Conservation (phyloP, 768 basidiomycete genomes). For the Mycena chlorophos region DNA sequence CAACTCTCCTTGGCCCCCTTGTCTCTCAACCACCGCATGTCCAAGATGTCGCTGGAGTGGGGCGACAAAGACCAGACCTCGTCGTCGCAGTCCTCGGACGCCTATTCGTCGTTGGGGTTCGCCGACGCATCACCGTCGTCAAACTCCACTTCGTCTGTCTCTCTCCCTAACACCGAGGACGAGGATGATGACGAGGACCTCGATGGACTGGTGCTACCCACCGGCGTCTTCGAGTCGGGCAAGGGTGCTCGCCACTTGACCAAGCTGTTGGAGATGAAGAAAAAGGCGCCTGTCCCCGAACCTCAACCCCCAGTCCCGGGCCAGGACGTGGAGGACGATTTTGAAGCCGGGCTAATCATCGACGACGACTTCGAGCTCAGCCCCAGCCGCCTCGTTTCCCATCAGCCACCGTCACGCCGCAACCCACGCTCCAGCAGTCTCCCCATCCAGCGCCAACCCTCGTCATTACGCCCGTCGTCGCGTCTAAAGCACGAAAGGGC, state of each 20-base stretch:
- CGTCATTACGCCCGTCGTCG: conserved; percentile 63
- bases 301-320: conserved; percentile 48
- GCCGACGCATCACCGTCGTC: conserved; percentile 71
- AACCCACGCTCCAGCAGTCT: conserved; percentile 57
- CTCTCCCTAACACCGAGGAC: conserved; percentile 71
- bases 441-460: conserved; percentile 47
- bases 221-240: conserved; percentile 72
- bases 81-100: conserved; percentile 86
- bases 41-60: conserved; percentile 85
- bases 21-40: conserved; percentile 72
- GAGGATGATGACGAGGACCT: conserved; percentile 71
- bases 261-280: conserved; percentile 54
- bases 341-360: conserved; percentile 82
- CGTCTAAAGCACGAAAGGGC: conserved; percentile 62
- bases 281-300: conserved; percentile 47
- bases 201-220: conserved; percentile 79
- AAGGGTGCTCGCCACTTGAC: conserved; percentile 54
- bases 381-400: conserved; percentile 67
- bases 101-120: conserved; percentile 78
- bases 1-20: conserved; percentile 79
- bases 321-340: conserved; percentile 79
- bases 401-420: conserved; percentile 44
- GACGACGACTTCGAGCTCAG: conserved; percentile 82
- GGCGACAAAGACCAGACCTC: conserved; percentile 79
- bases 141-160: conserved; percentile 65